phyloP scores from a whole-genome alignment of 2,329 filamentous ascomycete genomes.

The Xylariaceae sp. region DNA sequence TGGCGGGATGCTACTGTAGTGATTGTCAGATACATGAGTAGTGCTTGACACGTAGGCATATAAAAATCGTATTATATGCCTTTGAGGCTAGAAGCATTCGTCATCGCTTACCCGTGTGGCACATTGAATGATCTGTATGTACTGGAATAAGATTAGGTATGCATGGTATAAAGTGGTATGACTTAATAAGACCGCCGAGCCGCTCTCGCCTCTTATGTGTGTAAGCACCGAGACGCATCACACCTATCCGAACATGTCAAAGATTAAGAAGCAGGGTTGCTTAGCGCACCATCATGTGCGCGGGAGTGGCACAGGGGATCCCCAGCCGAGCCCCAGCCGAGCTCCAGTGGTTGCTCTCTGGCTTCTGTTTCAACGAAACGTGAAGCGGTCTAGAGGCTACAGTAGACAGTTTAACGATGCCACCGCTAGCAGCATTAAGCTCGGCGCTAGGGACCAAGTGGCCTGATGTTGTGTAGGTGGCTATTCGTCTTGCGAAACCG shows the following conservation, averaged over 20 bases:
- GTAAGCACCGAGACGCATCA: conserved; percentile 1
- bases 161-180: too few relatives aligned
- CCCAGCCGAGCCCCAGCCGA: conserved; percentile 2
- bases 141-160: background rate
- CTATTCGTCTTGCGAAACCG: background rate
- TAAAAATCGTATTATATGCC: background rate
- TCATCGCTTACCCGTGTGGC: background rate
- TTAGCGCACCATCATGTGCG: conserved; percentile 4
- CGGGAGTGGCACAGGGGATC: conserved; percentile 2
- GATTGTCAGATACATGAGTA: background rate
- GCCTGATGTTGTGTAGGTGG: background rate
- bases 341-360: too few relatives aligned
- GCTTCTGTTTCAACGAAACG: conserved; percentile 5
- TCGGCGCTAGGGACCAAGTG: background rate
- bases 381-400: conserved; percentile 7
- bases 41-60: background rate
- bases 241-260: too few relatives aligned
- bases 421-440: background rate
- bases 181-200: too few relatives aligned
- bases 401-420: background rate
- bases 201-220: too few relatives aligned
- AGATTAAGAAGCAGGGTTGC: too few relatives aligned
- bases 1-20: background rate
- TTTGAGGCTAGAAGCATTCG: background rate
- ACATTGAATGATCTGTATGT: background rate